These are phyloP conservation scores for Schizosaccharomyces osmophilus DNA, from an alignment of 805 yeast genomes.

Conservation along the genomic window DNA sequence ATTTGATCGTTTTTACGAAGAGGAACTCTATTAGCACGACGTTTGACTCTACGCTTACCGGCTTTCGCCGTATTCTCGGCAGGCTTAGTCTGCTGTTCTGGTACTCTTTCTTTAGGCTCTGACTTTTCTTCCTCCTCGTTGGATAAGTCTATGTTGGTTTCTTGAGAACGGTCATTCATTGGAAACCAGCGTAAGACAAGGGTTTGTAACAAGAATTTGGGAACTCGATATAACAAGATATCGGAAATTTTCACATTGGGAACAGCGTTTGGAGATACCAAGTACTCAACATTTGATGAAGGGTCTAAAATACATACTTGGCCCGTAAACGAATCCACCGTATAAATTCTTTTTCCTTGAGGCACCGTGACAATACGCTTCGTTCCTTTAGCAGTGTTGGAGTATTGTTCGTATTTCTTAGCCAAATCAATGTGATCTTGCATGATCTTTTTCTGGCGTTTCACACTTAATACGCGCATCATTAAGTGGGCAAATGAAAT, in stretches of 20 bases:
- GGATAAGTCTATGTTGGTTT: background rate
- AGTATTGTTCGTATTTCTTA: constrained; percentile 1
- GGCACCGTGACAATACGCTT: background rate
- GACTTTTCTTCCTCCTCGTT: background rate
- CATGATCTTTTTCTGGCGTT: constrained; percentile 34
- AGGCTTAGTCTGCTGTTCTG: too few species aligned
- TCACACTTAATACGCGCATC: constrained; percentile 27
- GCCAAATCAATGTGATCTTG: constrained; percentile 13
- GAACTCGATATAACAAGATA: background rate
- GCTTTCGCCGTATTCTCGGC: background rate
- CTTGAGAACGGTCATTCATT: background rate
- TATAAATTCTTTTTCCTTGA: background rate
- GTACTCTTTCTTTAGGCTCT: too few species aligned
- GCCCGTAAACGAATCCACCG: background rate
- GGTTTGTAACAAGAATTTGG: background rate
- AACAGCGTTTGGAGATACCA: background rate
- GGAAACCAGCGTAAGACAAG: background rate
- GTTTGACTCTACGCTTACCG: background rate
- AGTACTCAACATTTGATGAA: background rate
- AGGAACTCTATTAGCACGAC: background rate
- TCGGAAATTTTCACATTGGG: background rate
- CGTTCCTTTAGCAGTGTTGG: background rate
- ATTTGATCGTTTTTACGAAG: background rate
- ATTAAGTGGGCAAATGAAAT: constrained; percentile 34
- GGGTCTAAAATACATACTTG: background rate